These are phyloP conservation scores for Citrus inodora DNA, from an alignment of 345 rosid species.

Conservation along the genomic window DNA sequence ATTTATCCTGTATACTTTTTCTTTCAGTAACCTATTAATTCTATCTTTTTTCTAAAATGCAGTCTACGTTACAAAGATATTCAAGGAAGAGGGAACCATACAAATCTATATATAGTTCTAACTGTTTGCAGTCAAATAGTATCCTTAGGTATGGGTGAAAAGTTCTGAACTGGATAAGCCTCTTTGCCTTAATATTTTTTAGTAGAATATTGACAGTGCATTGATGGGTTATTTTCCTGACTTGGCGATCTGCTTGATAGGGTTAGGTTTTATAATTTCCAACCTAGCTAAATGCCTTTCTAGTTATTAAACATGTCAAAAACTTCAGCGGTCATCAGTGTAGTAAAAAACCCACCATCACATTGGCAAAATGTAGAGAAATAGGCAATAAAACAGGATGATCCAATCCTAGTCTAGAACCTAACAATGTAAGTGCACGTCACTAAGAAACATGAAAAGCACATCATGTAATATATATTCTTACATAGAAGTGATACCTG, in stretches of 20 bases:
- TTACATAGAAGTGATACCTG: constrained; percentile 44
- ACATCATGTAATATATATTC: background rate
- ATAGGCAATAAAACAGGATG: background rate
- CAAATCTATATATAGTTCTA: background rate
- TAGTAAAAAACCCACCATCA: background rate
- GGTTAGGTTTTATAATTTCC: background rate
- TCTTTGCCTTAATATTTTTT: background rate
- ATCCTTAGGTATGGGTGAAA: background rate
- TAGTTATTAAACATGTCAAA: background rate
- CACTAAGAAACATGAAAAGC: background rate
- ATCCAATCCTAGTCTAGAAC: background rate
- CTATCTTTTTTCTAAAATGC: background rate
- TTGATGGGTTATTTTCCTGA: background rate
- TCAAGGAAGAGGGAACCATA: background rate
- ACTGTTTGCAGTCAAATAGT: background rate
- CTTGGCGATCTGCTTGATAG: background rate
- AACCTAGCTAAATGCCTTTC: background rate
- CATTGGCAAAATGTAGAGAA: background rate
- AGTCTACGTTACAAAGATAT: background rate
- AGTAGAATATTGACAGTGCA: background rate
- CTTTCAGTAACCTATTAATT: background rate
- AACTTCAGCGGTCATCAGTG: background rate
- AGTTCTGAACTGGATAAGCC: background rate
- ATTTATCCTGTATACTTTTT: background rate
- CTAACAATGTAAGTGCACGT: background rate